Evolutionary conservation across 208 protist species (phyloP).

Genomic region (Leishmania braziliensis): DNA sequence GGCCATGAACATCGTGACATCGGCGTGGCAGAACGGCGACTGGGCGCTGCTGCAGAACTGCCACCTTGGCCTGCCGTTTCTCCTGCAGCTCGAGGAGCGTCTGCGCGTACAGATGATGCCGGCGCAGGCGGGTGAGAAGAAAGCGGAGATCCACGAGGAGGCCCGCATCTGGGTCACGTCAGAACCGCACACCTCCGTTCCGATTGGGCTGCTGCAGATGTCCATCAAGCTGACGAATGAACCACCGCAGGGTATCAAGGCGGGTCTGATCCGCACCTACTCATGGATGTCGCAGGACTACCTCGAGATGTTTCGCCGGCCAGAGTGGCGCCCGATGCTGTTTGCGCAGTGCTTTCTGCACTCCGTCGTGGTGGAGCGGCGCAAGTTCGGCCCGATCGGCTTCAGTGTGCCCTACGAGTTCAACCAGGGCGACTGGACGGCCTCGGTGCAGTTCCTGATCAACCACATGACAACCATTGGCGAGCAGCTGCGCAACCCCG

Average conservation of each 20-base stretch:
- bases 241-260: slow-evolving; percentile 96
- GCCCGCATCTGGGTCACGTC: slow-evolving; percentile 97
- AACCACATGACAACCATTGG: slow-evolving; percentile 98
- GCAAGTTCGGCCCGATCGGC: slow-evolving; percentile 98
- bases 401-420: slow-evolving; percentile 99
- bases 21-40: slow-evolving; percentile 86
- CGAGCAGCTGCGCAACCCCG: slow-evolving; percentile 92
- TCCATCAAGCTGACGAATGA: slow-evolving; percentile 99
- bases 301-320: slow-evolving; percentile 95
- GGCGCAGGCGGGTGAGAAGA: slow-evolving; percentile 71
- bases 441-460: slow-evolving; percentile 95
- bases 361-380: slow-evolving; percentile 96
- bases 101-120: slow-evolving; percentile 83
- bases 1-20: slow-evolving; percentile 91
- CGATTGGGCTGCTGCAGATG: slow-evolving; percentile 96
- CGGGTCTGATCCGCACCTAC: slow-evolving; percentile 96
- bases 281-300: slow-evolving; percentile 96
- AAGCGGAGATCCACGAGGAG: slow-evolving; percentile 88
- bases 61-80: slow-evolving; percentile 94
- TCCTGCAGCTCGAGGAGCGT: slow-evolving; percentile 91
- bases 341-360: slow-evolving; percentile 98
- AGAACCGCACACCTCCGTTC: slow-evolving; percentile 94
- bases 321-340: slow-evolving; percentile 96
- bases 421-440: slow-evolving; percentile 97
- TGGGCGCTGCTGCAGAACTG: slow-evolving; percentile 98